Base-by-base conservation (phyloP, 1,139 yeast genomes). In the Yamadazyma diddensiae region DNA sequence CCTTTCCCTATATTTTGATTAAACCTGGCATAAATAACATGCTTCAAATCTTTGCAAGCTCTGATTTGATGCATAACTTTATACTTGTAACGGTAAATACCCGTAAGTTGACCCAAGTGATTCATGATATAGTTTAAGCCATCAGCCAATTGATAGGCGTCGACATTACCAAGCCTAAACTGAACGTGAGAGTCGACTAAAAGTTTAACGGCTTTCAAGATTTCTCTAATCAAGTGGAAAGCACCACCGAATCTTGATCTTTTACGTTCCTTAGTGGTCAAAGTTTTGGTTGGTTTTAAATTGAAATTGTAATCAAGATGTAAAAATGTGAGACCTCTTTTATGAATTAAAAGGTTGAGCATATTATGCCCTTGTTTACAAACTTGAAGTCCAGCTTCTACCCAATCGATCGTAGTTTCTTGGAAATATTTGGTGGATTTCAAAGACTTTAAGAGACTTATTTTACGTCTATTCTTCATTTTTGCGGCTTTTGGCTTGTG, bases 1-100 rank as follows among this genome's bases (percentile, higher is more conserved):
- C 99, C 99, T 53, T 92, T 92, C 1, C 97, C 97, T 24, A 94
- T 84, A 24, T 74, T 71, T 21, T 62, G 62, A 52, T 94, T 92
- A 62, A 94, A 92, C 36, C 82, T 71, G 42, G 85, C 73, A 52
- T 92, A 92, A 2, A 92, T 82, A 9, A 90, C 79, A 55, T 94
- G 98, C 57, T 94, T 92, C 49, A 92, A 65, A 57, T 94, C 98
- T 54, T 92, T 92, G 55, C 97, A 90, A 1, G 95, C 92, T 31
- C 97, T 75, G 26, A 94, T 90, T 57, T 94, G 99, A 53, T 90
- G 97, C 99, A 94, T 94, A 4, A 92, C 97, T 50, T 86, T 84
- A 60, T 94, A 94, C 62, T 94, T 94, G 70, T 94, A 94, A 38
- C 99, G 75, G 60, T 94, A 94, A 37, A 94, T 85, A 39, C 99